Base-by-base conservation (phyloP, 345 rosid species). In the Corchorus olitorius region DNA sequence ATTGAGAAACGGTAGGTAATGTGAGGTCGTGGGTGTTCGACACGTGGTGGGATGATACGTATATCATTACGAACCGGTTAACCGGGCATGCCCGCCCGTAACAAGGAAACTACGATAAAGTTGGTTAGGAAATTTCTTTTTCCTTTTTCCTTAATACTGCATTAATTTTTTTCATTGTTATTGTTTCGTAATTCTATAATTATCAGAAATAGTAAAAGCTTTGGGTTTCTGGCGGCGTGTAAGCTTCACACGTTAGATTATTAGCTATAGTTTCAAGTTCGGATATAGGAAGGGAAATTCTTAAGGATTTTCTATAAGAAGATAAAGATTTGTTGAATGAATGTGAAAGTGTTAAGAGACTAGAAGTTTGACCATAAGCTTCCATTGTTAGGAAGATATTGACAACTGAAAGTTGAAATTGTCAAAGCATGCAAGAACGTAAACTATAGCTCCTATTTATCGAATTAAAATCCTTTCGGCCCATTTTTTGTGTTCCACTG, bases 41-140 rank as follows among this genome's bases (percentile, higher is more conserved):
- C 94, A 84, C 87, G 88, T 86, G 86, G 79, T 64, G 48, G 34
- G 5, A 13, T 48, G 49, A 54, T 33, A 43, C 84, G 85, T 82
- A 64, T n/a, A 77, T 71, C 76, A 14, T 80, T 53, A 13, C 20
- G 7, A 76, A 82, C 63, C 46, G 56, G 66, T 55, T 17, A 81
- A 86, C 85, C 62, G 81, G 84, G 10, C 13, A 10, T 74, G 68
- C 83, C 70, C 41, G 68, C 83, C 70, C 41, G 84, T 78, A n/a
- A 66, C 13, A 6, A 45, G 41, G 75, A 76, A 58, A 69, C 74
- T 58, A 0, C 1, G 22, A 45, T 1, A 17, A 45, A 7, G 33
- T 41, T n/a, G 43, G 6, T 34, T 3, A 34, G 34, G 66, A 61
- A 62, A 56, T 56, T 50, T 49, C 13, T 11, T 12, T 49, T 11